Conservation (phyloP, 331 rosid genomes). For the Malus hybrid region DNA sequence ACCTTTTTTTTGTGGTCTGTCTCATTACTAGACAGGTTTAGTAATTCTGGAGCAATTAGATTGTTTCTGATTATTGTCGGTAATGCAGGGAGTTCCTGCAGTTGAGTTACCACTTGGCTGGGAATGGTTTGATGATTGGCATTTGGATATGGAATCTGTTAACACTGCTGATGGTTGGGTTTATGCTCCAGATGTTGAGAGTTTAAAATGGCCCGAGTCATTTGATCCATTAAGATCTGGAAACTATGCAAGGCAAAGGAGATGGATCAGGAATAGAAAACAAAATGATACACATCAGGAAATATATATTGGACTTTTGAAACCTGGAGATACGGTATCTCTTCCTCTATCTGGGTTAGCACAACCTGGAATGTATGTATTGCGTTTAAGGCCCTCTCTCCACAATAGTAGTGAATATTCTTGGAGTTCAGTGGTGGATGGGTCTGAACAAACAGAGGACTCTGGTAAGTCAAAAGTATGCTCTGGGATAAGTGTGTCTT, state of each 20-base stretch:
- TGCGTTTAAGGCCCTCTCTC: slow-evolving; percentile 66
- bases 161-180: slow-evolving; percentile 70
- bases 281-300: slow-evolving; percentile 36
- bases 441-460: slow-evolving; percentile 39
- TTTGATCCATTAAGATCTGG: slow-evolving; percentile 33
- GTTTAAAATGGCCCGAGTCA: slow-evolving; percentile 74
- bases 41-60: slow-evolving; percentile 1
- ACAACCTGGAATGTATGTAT: slow-evolving; percentile 52
- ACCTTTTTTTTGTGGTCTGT: neutral
- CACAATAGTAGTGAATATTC: slow-evolving; percentile 46
- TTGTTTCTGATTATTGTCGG: slow-evolving; percentile 6
- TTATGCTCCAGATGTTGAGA: slow-evolving; percentile 66
- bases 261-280: slow-evolving; percentile 73
- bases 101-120: slow-evolving; percentile 63
- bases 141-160: slow-evolving; percentile 54
- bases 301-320: slow-evolving; percentile 60
- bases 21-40: neutral
- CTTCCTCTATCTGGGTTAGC: slow-evolving; percentile 72
- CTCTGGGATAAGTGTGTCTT: slow-evolving; percentile 62
- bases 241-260: slow-evolving; percentile 68
- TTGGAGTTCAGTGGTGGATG: slow-evolving; percentile 74
- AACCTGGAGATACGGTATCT: slow-evolving; percentile 74
- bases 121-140: slow-evolving; percentile 95
- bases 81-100: slow-evolving; percentile 37
- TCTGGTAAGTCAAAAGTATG: slow-evolving; percentile 16